phyloP scores from a whole-genome alignment of 1,284 basidiomycete species.

The Cutaneotrichosporon mucoides region DNA sequence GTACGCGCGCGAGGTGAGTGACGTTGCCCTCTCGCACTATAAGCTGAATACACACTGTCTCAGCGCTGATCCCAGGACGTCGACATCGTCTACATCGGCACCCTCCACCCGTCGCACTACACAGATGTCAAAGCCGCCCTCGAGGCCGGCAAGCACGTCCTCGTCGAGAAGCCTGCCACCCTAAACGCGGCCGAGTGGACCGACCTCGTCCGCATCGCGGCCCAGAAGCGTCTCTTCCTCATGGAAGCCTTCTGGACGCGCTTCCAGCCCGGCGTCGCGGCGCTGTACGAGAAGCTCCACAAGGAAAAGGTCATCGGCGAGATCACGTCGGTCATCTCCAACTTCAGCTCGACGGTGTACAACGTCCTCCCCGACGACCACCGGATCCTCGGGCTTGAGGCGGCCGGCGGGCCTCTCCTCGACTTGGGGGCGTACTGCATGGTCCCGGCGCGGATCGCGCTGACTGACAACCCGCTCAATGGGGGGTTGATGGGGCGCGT shows the following conservation, averaged over 20 bases:
- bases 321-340: constrained; percentile 29
- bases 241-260: constrained; percentile 47
- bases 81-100: constrained; percentile 53
- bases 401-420: constrained; percentile 52
- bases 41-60: constrained; percentile 34
- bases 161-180: constrained; percentile 51
- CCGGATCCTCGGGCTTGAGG: constrained; percentile 47
- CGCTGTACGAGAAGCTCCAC: constrained; percentile 40
- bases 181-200: constrained; percentile 51
- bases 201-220: constrained; percentile 46
- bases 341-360: constrained; percentile 13
- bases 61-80: constrained; percentile 46
- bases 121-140: constrained; percentile 48
- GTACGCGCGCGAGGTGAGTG: constrained; percentile 40
- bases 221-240: constrained; percentile 44
- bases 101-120: constrained; percentile 52
- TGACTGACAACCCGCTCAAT: constrained; percentile 40
- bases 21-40: constrained; percentile 32
- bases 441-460: constrained; percentile 5
- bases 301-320: constrained; percentile 43
- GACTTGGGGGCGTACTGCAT: constrained; percentile 51
- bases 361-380: constrained; percentile 32
- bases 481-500: constrained; percentile 5
- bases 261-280: constrained; percentile 45
- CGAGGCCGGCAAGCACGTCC: constrained; percentile 50